These are phyloP conservation scores for Monosporascus sp. DNA, from an alignment of 2,329 filamentous ascomycete species.

Conservation along the genomic window DNA sequence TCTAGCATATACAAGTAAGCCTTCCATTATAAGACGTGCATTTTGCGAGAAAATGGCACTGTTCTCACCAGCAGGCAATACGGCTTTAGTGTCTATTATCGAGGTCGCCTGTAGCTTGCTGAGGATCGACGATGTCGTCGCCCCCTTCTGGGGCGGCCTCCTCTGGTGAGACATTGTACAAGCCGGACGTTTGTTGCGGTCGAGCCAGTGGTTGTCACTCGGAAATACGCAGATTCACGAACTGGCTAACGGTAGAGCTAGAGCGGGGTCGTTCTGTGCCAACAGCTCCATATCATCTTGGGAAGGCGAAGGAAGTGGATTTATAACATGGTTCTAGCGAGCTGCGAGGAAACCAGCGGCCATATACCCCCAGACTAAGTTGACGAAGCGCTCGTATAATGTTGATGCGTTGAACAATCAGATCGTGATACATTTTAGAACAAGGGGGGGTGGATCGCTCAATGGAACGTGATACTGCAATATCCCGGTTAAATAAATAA, in stretches of 20 bases:
- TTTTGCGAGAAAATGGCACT: neutral
- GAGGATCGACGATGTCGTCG: slow-evolving; percentile 54
- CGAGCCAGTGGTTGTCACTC: neutral
- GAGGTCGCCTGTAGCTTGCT: slow-evolving; percentile 73
- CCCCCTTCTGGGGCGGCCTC: slow-evolving; percentile 28
- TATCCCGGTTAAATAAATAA: too few relatives aligned
- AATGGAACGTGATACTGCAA: too few relatives aligned
- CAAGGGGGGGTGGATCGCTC: too few relatives aligned
- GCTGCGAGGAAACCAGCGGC: too few relatives aligned
- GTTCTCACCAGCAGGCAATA: slow-evolving; percentile 70
- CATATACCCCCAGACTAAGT: too few relatives aligned
- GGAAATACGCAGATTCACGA: neutral
- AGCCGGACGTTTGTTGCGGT: neutral
- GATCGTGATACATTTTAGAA: neutral
- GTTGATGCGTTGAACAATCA: too few relatives aligned
- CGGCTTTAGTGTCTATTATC: slow-evolving; percentile 72
- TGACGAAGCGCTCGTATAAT: too few relatives aligned
- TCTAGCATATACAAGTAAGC: slow-evolving; percentile 44
- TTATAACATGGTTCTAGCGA: too few relatives aligned
- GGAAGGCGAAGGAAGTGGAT: too few relatives aligned
- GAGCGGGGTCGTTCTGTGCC: neutral
- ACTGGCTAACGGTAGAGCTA: neutral
- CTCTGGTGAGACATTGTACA: slow-evolving; percentile 31
- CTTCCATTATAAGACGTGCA: neutral
- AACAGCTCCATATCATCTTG: neutral